Conservation (phyloP, 345 rosid genomes). For the Rhodamnia argentea region DNA sequence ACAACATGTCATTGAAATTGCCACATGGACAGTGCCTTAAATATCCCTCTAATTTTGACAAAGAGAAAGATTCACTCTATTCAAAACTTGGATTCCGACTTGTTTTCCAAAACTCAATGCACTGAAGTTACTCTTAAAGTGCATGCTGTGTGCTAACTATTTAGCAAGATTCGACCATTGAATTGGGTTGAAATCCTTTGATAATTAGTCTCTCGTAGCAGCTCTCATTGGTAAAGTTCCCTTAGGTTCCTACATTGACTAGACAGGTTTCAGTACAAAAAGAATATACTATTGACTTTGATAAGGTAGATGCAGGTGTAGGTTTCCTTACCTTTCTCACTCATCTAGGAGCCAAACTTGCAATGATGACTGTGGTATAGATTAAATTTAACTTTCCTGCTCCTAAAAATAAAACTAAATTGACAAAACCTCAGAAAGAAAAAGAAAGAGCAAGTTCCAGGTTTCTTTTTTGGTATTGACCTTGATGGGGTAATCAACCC, state of each 20-base stretch:
- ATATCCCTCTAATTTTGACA: neutral
- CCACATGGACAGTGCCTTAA: neutral
- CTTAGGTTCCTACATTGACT: neutral
- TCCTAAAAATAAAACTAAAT: neutral
- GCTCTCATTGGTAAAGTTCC: neutral
- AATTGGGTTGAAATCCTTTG: neutral
- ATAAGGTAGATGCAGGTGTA: neutral
- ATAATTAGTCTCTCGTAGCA: neutral
- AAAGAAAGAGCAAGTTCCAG: neutral
- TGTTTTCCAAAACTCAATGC: neutral
- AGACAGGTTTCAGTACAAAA: neutral
- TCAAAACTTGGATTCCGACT: neutral
- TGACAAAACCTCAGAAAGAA: neutral
- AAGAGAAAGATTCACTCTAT: neutral
- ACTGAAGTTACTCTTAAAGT: neutral
- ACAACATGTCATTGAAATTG: neutral
- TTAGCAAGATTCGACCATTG: neutral
- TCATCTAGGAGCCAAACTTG: neutral
- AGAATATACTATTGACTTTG: neutral
- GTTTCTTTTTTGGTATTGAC: neutral
- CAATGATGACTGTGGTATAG: neutral
- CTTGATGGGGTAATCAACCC: neutral
- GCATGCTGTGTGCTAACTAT: neutral
- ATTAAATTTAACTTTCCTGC: neutral
- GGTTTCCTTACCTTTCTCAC: neutral